These are phyloP conservation scores for Gastroboletus turbinatus DNA, from an alignment of 1,284 basidiomycete species.

Conservation along the genomic window DNA sequence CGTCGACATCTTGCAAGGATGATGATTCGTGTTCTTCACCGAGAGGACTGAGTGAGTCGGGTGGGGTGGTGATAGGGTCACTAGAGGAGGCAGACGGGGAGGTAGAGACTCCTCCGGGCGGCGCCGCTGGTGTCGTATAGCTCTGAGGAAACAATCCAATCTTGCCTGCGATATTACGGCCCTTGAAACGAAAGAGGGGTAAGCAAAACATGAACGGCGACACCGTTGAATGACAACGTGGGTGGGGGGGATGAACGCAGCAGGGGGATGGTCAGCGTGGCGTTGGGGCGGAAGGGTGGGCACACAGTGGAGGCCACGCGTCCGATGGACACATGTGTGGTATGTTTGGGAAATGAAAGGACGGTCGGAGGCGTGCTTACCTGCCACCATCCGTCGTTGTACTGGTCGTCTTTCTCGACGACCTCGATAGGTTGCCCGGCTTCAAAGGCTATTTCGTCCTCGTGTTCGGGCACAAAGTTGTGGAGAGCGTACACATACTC, in stretches of 20 bases:
- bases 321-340: slow-evolving; percentile 1
- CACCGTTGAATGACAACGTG: slow-evolving; percentile 24
- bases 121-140: slow-evolving; percentile 75
- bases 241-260: slow-evolving; percentile 8
- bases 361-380: slow-evolving; percentile 49
- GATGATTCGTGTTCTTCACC: slow-evolving; percentile 45
- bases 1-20: slow-evolving; percentile 34
- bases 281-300: slow-evolving; percentile 1
- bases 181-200: slow-evolving; percentile 48
- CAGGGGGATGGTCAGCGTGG: slow-evolving; percentile 8
- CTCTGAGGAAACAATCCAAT: slow-evolving; percentile 89
- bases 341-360: slow-evolving; percentile 17
- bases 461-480: slow-evolving; percentile 88
- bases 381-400: slow-evolving; percentile 99
- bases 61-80: slow-evolving; percentile 25
- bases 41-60: slow-evolving; percentile 42
- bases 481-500: slow-evolving; percentile 79
- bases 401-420: slow-evolving; percentile 91
- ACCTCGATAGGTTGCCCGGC: slow-evolving; percentile 89
- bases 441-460: slow-evolving; percentile 88
- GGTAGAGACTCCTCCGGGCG: slow-evolving; percentile 29
- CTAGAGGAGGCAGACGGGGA: slow-evolving; percentile 24
- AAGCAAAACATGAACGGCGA: slow-evolving; percentile 25
- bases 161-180: slow-evolving; percentile 81
- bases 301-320: slow-evolving; percentile 16